Percentiles rank a stretch among this genome's conserved stretches.
Conservation (phyloP, 805 yeast species). For the Spathaspora arborariae region DNA sequence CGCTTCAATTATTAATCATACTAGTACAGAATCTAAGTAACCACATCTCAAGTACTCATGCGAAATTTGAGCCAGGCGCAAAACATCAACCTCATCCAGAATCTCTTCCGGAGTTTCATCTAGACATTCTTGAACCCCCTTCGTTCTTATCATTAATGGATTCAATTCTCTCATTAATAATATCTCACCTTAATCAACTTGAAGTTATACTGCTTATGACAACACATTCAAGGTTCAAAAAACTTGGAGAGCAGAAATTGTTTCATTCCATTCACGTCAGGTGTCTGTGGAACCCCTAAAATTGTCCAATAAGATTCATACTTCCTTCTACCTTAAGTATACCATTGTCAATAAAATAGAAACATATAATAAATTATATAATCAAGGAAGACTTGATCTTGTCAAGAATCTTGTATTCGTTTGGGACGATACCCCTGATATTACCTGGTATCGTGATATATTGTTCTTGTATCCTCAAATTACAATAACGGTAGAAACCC, state of each 20-base stretch:
- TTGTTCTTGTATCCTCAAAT: background rate
- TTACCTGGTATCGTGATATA: background rate
- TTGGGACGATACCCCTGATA: background rate
- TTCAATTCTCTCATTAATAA: background rate
- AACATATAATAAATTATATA: background rate
- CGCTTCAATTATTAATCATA: no score
- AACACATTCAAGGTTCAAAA: background rate
- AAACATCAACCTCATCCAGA: no score
- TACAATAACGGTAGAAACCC: background rate
- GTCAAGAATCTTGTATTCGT: background rate
- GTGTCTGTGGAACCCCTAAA: background rate
- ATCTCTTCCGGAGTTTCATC: no score
- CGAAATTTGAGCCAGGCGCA: no score
- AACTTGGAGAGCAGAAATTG: background rate
- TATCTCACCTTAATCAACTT: background rate
- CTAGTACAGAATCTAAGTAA: no score
- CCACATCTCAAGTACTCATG: no score
- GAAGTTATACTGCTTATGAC: background rate
- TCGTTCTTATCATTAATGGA: background rate
- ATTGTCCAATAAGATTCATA: background rate
- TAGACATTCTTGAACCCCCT: background rate
- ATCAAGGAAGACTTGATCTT: background rate
- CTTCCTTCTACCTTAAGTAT: background rate
- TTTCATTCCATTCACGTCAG: background rate
- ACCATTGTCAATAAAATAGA: background rate